phyloP scores from a whole-genome alignment of 225 moss, liverwort and hornwort genomes.

The Sphagnum tenellum region DNA sequence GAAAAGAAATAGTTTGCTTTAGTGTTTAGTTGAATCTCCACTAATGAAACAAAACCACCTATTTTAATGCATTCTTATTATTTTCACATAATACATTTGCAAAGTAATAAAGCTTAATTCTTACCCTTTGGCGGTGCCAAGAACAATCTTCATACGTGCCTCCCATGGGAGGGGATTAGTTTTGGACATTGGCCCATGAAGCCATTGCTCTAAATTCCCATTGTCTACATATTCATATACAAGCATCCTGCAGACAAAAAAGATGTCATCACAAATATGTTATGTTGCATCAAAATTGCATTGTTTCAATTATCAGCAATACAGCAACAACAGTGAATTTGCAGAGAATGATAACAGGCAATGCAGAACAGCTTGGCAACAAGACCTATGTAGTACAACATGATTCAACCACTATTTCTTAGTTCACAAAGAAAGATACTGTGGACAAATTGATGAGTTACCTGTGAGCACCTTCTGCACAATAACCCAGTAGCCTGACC shows the following conservation, averaged over 20 bases:
- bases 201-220: constrained; percentile 54
- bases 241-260: constrained; percentile 24
- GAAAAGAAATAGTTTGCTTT: too few relatives aligned
- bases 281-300: too few relatives aligned
- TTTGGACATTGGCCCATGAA: constrained; percentile 39
- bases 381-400: too few relatives aligned
- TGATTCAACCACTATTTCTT: too few relatives aligned
- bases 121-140: constrained; percentile 56
- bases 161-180: constrained; percentile 38
- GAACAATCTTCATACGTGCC: constrained; percentile 46
- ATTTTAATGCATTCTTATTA: too few relatives aligned
- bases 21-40: too few relatives aligned
- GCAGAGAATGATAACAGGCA: background rate
- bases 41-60: too few relatives aligned
- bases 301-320: too few relatives aligned
- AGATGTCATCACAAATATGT: too few relatives aligned
- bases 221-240: constrained; percentile 56
- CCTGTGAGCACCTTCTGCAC: constrained; percentile 53
- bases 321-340: background rate
- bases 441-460: background rate
- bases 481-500: constrained; percentile 44
- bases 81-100: too few relatives aligned
- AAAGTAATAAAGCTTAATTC: background rate
- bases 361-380: too few relatives aligned
- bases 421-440: too few relatives aligned